Base-by-base conservation (phyloP, 1,139 yeast species). In the Kluyveromyces sp. region DNA sequence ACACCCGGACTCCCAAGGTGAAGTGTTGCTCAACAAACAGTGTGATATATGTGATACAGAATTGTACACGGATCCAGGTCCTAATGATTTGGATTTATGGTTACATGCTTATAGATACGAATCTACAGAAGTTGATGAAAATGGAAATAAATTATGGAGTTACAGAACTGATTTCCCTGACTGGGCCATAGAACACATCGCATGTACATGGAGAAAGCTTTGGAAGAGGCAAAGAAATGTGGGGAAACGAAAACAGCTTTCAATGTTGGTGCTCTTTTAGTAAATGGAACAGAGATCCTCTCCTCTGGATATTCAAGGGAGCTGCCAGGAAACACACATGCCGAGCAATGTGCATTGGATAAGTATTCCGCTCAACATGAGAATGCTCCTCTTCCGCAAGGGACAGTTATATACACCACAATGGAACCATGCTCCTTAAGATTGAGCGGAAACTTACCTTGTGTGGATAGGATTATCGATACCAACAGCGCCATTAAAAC, bases 401-500 rank as follows among this genome's bases (percentile, higher is more conserved):
- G 96, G 0, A 79, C 95, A 0, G 88, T 84, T 39, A 67, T 92
- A 8, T 94, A 87, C 64, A 92, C 98, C 0, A 87, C 97, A 0
- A 94, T 94, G 98, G 99, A 94, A 59, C 99, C 99, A 0, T 94
- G 99, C 62, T 82, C 95, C 2, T 76, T 78, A 49, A 72, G 99
- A 47, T 70, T 92, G 37, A 89, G 97, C 63, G 98, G 98, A 0
- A 90, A 90, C 57, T 61, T 74, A 45, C 96, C 98, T 0, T 92
- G 99, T 66, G 81, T 80, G 2, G 90, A 89, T 52, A 73, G 97
- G 37, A 81, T 92, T 7, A 59, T 88, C 39, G 70, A 66, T 2
- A 65, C 80, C 2, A 56, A 65, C n/a, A 69, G 72, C 2, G 62
- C 59, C 21, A 83, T 92, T 49, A 74, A 72, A 33, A 77, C 92